Base-by-base conservation (phyloP, 108 stramenopile species). In the Cylindrotheca closterium region DNA sequence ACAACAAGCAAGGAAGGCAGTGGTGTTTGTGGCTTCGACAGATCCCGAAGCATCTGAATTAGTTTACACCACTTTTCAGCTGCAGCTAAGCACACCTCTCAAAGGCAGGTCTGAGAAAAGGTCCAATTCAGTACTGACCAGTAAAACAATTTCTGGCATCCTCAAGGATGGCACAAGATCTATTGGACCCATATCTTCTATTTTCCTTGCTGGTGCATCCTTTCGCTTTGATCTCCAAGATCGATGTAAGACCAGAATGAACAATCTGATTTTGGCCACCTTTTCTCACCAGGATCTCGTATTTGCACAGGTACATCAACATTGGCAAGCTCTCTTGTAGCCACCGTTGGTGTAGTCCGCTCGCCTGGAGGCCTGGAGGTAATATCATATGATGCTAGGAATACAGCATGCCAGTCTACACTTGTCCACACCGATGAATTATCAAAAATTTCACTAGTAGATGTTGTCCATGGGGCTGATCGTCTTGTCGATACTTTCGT, bases 361-460 rank as follows among this genome's bases (percentile, higher is more conserved):
- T 58, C 47, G 21, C 63, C 71, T 1, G 71, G 71, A 28, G 71
- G 71, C 4, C 46, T 72, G 32, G 54, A 72, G 18, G 71, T 55
- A 1, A 30, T 51, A 19, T 54, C 42, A 1, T 33, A 58, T 15
- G 25, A 33, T 19, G 45, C 22, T 1, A 22, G 26, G 22, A 47
- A 47, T 17, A 51, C 45, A 21, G 47, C 37, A 23, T 54, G 51
- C 34, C 26, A 22, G n/a, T 55, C 71, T 23, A 19, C 63, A 1
- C 21, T 72, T 5, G 18, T 29, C 2, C 30, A 53, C 22, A 45
- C 21, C 3, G 47, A 64, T 45, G 62, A 71, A 57, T 49, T 65
- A 2, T 72, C 71, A 17, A 72, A 65, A 42, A 28, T 56, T 23
- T 37, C 55, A 12, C 30, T 72, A 19, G 55, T 32, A 17, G 71